Conservation (phyloP, 2,329 filamentous ascomycete species). For the Aspergillus sp. region DNA sequence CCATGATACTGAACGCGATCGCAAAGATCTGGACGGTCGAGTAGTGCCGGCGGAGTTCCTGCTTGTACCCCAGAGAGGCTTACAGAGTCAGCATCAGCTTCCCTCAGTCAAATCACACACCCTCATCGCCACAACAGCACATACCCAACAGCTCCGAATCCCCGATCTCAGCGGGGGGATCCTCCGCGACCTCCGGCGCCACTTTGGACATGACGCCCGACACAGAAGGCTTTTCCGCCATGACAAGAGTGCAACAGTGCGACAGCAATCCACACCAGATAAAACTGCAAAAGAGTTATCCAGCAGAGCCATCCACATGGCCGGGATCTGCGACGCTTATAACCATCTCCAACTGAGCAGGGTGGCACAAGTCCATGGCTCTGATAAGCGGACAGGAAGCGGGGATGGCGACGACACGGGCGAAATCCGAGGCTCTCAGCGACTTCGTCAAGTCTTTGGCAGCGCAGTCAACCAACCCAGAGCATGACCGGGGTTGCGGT, state of each 20-base stretch:
- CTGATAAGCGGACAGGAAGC: no score
- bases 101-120: neutral
- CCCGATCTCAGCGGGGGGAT: constrained; percentile 9
- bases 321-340: no score
- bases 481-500: no score
- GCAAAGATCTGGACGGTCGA: constrained; percentile 62
- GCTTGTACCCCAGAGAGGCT: constrained; percentile 51
- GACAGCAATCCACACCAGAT: no score
- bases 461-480: no score
- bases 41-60: constrained; percentile 61
- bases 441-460: no score
- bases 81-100: constrained; percentile 2
- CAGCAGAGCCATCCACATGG: no score
- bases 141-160: constrained; percentile 24
- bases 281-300: no score
- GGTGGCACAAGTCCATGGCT: no score
- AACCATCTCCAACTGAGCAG: no score
- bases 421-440: no score
- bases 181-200: neutral
- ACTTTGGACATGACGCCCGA: neutral
- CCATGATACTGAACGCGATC: constrained; percentile 60
- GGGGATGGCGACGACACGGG: no score
- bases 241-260: neutral
- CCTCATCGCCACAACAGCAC: neutral
- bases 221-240: neutral